A percentile compares a stretch with the other conserved stretches of the same genome.
Conservation (phyloP, 148 eudicot species). For the Nyssa sinensis region DNA sequence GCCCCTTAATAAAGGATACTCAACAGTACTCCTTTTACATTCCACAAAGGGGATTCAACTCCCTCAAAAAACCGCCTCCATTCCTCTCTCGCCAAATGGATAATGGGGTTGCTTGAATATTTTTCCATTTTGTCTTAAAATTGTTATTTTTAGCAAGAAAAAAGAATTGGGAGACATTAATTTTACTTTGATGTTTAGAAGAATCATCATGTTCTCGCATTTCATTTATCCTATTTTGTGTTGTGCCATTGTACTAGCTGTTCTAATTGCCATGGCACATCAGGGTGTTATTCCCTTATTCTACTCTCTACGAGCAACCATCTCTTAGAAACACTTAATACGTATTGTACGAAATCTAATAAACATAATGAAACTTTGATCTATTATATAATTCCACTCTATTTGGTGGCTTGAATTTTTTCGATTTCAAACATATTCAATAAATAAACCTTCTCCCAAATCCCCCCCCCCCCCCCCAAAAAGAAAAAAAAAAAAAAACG, state of each 20-base stretch:
- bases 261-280: background rate
- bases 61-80: too few species aligned
- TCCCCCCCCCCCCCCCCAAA: too few species aligned
- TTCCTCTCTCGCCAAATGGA: too few species aligned
- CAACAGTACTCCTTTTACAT: too few species aligned
- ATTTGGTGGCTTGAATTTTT: background rate
- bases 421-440: slow-evolving; percentile 7
- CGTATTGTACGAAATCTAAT: background rate
- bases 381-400: too few species aligned
- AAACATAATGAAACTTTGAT: too few species aligned
- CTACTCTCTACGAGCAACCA: background rate
- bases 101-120: background rate
- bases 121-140: background rate
- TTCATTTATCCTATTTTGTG: background rate
- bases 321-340: background rate
- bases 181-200: background rate
- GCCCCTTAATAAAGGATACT: too few species aligned
- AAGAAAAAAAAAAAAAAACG: too few species aligned
- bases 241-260: background rate
- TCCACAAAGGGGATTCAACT: too few species aligned
- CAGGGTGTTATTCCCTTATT: too few species aligned
- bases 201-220: background rate
- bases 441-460: too few species aligned
- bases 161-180: background rate
- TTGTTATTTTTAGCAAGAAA: background rate